These are phyloP conservation scores for Naganishia vaughanmartiniae DNA, from an alignment of 768 basidiomycete genomes.

Conservation along the genomic window DNA sequence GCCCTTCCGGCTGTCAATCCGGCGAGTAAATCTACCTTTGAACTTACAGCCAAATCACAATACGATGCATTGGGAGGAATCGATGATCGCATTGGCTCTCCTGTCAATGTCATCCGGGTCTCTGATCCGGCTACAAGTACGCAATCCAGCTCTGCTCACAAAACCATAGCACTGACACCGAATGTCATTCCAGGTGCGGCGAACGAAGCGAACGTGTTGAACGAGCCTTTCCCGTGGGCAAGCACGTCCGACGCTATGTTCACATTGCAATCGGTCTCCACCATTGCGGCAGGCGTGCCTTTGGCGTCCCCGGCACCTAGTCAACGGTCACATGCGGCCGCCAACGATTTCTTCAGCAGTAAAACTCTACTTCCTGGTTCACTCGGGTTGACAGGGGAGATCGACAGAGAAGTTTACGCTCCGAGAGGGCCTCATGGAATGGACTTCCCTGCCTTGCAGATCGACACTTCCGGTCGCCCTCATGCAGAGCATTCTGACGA, in stretches of 20 bases:
- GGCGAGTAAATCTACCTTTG: slow-evolving; percentile 1
- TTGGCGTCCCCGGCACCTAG: slow-evolving; percentile 37
- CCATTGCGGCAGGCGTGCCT: slow-evolving; percentile 28
- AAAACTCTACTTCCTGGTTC: slow-evolving; percentile 23
- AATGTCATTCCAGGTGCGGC: neutral
- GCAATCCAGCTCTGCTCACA: neutral
- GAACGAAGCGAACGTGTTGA: neutral
- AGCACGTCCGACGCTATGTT: slow-evolving; percentile 15
- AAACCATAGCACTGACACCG: neutral
- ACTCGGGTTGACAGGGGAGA: slow-evolving; percentile 22
- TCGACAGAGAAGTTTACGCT: slow-evolving; percentile 1
- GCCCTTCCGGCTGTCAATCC: slow-evolving; percentile 23
- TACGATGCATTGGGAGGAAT: slow-evolving; percentile 18
- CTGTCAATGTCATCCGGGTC: slow-evolving; percentile 14
- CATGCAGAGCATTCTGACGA: neutral
- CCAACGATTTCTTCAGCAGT: slow-evolving; percentile 30
- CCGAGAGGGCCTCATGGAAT: neutral
- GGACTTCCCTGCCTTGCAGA: neutral
- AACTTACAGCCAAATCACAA: slow-evolving; percentile 14
- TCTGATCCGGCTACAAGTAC: neutral
- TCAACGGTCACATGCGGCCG: neutral
- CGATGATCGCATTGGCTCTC: slow-evolving; percentile 11
- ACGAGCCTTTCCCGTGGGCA: neutral
- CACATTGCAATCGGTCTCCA: slow-evolving; percentile 19
- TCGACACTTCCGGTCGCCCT: neutral